Evolutionary conservation across 805 yeast species (phyloP), one percentile per base, ranked within the genome.

Genomic region (Priceomyces medius): DNA sequence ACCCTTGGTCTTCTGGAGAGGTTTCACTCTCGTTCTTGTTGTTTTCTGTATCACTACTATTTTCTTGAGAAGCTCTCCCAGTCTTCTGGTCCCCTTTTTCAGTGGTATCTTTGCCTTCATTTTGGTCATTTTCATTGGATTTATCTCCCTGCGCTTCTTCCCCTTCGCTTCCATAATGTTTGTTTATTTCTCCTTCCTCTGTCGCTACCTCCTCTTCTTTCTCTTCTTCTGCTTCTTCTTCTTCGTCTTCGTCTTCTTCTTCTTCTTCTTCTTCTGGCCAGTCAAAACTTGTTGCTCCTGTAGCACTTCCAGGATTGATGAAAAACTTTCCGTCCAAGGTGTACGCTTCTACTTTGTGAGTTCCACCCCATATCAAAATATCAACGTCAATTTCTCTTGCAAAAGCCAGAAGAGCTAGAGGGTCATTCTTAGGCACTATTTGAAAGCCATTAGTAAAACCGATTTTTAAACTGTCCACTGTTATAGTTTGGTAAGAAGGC

Each of bases 301-400:
- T 90, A 31, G 95, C 95, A 57, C 95, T 85, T 0, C 99, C 99
- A 0, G 99, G 98, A 59, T 88, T 91, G n/a, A 93, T 76, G 56
- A 93, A 93, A 60, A 90, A 88, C 63, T 87, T 88, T 17, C 95
- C 95, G 49, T 89, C 98, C 43, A 90, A 67, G 7, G 93, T 86
- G 56, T 89, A 91, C 0, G 97, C 97, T 57, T 91, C 98, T 3
- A 88, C 95, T 49, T 81, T 79, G 59, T 88, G 96, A 2, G 96
- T 85, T 0, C 96, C 96, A 10, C 98, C 97, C 85, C 93, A 88
- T 10, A 93, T 71, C 49, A 93, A 68, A 4, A 93, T 77, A 61
- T 93, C 98, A 29, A 87, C 97, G 58, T 90, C 95, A 73, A 90
- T 74, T 64, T 88, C 88, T 45, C 99, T 74, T 1, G 98, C 97